Conservation (phyloP, 352 stramenopile genomes). For the Phytophthora sp. region DNA sequence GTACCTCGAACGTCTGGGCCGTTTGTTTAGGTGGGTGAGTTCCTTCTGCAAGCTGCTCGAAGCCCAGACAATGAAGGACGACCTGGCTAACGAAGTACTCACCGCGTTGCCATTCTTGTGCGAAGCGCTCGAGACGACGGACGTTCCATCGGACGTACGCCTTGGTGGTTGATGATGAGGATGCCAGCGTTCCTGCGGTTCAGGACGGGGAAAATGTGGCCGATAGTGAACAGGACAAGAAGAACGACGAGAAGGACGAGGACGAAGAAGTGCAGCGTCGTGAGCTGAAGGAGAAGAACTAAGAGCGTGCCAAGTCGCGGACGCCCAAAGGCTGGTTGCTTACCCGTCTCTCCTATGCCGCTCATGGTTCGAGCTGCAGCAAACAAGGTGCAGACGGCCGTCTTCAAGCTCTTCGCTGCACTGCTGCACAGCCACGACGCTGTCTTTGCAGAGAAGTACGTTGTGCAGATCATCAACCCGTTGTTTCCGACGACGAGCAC, state of each 20-base stretch:
- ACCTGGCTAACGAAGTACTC: slow-evolving; percentile 67
- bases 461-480: slow-evolving; percentile 87
- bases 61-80: slow-evolving; percentile 49
- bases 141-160: slow-evolving; percentile 71
- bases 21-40: slow-evolving; percentile 67
- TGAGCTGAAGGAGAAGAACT: slow-evolving; percentile 47
- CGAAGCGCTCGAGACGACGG: slow-evolving; percentile 55
- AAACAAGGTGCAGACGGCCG: slow-evolving; percentile 65
- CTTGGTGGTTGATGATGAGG: slow-evolving; percentile 27
- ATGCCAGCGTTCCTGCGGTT: slow-evolving; percentile 12
- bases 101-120: slow-evolving; percentile 66
- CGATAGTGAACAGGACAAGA: slow-evolving; percentile 16
- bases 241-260: slow-evolving; percentile 36
- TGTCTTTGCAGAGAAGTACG: slow-evolving; percentile 56
- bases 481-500: slow-evolving; percentile 71
- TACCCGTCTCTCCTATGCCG: slow-evolving; percentile 82
- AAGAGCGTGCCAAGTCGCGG: slow-evolving; percentile 56
- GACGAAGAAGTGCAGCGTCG: slow-evolving; percentile 31
- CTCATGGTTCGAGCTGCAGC: slow-evolving; percentile 50
- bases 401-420: slow-evolving; percentile 90
- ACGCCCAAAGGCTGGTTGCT: slow-evolving; percentile 85
- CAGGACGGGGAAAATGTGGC: slow-evolving; percentile 16
- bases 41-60: slow-evolving; percentile 77
- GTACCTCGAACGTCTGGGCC: slow-evolving; percentile 61
- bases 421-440: slow-evolving; percentile 66